Percentiles rank a stretch among this genome's conserved stretches.
phyloP scores from a whole-genome alignment of 768 basidiomycete genomes.

The Lactarius psammicola region DNA sequence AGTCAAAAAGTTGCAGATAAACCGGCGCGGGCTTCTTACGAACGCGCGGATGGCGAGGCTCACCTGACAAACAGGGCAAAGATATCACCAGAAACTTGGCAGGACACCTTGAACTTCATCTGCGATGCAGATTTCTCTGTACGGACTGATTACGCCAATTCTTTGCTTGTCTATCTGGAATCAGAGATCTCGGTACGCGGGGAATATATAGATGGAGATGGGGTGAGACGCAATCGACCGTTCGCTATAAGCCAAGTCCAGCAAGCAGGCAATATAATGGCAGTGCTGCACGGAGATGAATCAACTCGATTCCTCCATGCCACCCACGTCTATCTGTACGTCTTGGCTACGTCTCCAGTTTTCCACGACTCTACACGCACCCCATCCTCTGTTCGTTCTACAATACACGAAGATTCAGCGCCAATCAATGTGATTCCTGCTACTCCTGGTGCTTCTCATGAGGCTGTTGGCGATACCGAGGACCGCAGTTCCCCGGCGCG shows the following conservation, averaged over 20 bases:
- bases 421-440: conserved; percentile 26
- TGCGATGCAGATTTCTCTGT: conserved; percentile 79
- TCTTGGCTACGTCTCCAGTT: conserved; percentile 68
- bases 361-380: conserved; percentile 45
- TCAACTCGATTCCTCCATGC: conserved; percentile 75
- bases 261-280: conserved; percentile 46
- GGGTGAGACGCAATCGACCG: conserved; percentile 45
- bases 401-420: conserved; percentile 24
- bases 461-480: conserved; percentile 36
- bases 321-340: conserved; percentile 76
- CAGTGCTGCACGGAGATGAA: conserved; percentile 57
- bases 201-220: conserved; percentile 48
- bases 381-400: conserved; percentile 41
- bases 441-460: conserved; percentile 34
- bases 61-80: conserved; percentile 57
- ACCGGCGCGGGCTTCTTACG: conserved; percentile 16
- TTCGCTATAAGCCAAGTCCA: conserved; percentile 50
- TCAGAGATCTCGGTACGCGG: conserved; percentile 70
- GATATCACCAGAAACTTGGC: conserved; percentile 84
- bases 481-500: conserved; percentile 35
- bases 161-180: conserved; percentile 72
- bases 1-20: conserved; percentile 8
- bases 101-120: conserved; percentile 81
- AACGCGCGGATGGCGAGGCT: conserved; percentile 32
- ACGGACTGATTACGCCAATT: conserved; percentile 71